Evolutionary conservation across 176 grass and related monocot genomes (phyloP).

Genomic region (Zoysia japonica): DNA sequence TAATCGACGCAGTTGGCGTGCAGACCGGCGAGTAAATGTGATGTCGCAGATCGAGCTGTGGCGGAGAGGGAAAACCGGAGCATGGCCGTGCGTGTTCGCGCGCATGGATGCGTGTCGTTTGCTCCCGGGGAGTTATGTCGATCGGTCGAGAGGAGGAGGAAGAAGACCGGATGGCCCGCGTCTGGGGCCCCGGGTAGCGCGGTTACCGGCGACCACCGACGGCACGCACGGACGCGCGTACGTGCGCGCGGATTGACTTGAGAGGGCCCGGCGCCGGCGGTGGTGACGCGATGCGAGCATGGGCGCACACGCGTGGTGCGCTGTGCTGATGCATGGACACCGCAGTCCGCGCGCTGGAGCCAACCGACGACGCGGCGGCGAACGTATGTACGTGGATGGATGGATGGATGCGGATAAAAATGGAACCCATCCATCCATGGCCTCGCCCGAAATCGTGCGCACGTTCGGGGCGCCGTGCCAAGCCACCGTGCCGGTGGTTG

Average conservation of each 20-base stretch:
- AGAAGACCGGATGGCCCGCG: neutral
- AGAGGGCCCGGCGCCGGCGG: neutral
- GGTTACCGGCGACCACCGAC: neutral
- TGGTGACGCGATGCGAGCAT: neutral
- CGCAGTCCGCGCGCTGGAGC: neutral
- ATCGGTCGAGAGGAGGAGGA: neutral
- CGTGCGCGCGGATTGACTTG: slow-evolving; percentile 25
- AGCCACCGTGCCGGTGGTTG: neutral
- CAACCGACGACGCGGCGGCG: neutral
- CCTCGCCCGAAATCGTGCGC: neutral
- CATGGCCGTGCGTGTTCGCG: neutral
- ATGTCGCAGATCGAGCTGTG: too few relatives aligned
- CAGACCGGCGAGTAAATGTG: neutral
- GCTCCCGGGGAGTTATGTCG: neutral
- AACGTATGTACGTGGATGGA: neutral
- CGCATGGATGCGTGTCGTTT: slow-evolving; percentile 35
- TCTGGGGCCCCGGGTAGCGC: too few relatives aligned
- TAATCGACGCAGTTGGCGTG: slow-evolving; percentile 6
- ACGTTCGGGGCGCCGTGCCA: neutral
- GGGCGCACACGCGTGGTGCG: neutral
- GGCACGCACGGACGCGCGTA: neutral
- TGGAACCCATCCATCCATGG: neutral
- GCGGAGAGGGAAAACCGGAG: neutral
- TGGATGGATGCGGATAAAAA: neutral
- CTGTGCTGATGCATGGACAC: neutral